Percentiles rank a stretch among this genome's conserved stretches.
phyloP scores from a whole-genome alignment of 306 rosid genomes.

The Glycine latifolia region DNA sequence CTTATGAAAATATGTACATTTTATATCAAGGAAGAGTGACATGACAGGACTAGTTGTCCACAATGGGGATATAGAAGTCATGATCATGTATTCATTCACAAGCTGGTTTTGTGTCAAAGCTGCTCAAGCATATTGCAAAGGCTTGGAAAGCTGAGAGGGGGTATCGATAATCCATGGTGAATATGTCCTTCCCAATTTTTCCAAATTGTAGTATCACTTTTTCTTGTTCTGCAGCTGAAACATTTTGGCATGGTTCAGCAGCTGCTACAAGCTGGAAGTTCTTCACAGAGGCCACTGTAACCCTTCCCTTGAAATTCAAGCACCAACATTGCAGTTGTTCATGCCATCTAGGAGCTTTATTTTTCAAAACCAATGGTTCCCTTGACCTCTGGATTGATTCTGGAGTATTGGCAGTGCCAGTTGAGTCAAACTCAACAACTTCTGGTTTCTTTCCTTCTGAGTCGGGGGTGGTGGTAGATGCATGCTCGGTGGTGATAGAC shows the following conservation, averaged over 20 bases:
- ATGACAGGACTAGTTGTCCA: conserved; percentile 34
- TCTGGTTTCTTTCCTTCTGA: conserved; percentile 62
- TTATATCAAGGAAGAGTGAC: conserved; percentile 48
- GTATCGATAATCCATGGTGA: conserved; percentile 95
- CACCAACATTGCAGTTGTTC: conserved; percentile 98
- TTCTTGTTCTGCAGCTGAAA: conserved; percentile 78
- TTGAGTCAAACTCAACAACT: conserved; percentile 46
- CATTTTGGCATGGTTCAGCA: conserved; percentile 67
- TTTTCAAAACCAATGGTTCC: conserved; percentile 75
- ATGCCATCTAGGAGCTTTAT: conserved; percentile 94
- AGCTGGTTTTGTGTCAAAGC: conserved; percentile 98
- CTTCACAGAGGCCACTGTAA: conserved; percentile 94
- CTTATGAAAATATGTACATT: conserved; percentile 55
- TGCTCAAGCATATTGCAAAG: conserved; percentile 89
- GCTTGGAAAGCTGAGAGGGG: conserved; percentile 99
- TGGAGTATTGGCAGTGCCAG: conserved; percentile 32
- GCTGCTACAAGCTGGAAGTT: conserved; percentile 94
- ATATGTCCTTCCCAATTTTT: conserved; percentile 92
- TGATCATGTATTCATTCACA: conserved; percentile 71
- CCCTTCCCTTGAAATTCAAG: conserved; percentile 93
- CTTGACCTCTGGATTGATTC: conserved; percentile 44
- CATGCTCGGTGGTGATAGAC: conserved; percentile 45
- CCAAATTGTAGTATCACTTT: conserved; percentile 90
- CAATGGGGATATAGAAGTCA: conserved; percentile 7
- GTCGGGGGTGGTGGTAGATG: conserved; percentile 24